phyloP scores from a whole-genome alignment of 2,329 filamentous ascomycete genomes.

The Fusarium chaquense region DNA sequence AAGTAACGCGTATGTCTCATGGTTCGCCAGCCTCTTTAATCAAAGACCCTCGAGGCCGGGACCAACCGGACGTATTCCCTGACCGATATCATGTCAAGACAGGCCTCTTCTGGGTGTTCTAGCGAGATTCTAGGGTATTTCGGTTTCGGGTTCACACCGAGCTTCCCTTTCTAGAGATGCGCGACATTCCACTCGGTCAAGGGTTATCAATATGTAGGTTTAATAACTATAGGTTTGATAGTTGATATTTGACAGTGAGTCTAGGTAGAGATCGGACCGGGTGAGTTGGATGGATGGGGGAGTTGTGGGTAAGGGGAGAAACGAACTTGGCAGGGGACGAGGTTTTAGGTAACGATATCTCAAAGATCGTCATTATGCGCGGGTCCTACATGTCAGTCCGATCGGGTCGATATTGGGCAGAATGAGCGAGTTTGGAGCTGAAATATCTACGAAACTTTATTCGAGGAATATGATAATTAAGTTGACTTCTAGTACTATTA shows the following conservation, averaged over 20 bases:
- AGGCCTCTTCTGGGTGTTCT: slow-evolving; percentile 20
- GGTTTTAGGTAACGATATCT: slow-evolving; percentile 38
- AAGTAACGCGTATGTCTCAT: slow-evolving; percentile 43
- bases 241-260: background rate
- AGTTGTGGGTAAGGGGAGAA: slow-evolving; percentile 29
- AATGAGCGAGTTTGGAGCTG: background rate
- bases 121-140: slow-evolving; percentile 36
- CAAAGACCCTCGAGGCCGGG: slow-evolving; percentile 38
- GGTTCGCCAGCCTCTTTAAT: slow-evolving; percentile 27
- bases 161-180: slow-evolving; percentile 11
- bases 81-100: slow-evolving; percentile 5
- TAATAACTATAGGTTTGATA: background rate
- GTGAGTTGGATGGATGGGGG: slow-evolving; percentile 25
- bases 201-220: background rate
- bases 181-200: slow-evolving; percentile 1
- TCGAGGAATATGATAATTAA: background rate
- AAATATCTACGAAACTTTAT: background rate
- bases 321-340: slow-evolving; percentile 20
- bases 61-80: slow-evolving; percentile 40
- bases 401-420: slow-evolving; percentile 39
- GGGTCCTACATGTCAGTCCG: slow-evolving; percentile 19
- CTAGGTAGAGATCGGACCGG: slow-evolving; percentile 36
- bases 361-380: slow-evolving; percentile 28
- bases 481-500: background rate
- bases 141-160: slow-evolving; percentile 30